These are phyloP conservation scores for Aquilaria yunnanensis DNA, from an alignment of 345 rosid species.

Conservation along the genomic window DNA sequence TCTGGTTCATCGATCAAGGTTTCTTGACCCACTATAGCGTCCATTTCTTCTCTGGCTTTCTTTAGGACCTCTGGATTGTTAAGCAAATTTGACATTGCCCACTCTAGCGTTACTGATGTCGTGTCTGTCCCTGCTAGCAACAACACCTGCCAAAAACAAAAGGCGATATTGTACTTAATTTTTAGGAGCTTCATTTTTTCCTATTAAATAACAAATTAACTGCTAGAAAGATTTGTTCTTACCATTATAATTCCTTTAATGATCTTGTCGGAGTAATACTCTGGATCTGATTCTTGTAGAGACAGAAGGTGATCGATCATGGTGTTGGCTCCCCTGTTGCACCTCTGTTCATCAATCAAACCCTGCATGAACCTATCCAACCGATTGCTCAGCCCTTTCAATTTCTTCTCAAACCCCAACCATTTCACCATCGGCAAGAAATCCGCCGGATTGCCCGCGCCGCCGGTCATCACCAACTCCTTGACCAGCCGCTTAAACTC, in stretches of 20 bases:
- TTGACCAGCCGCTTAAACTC: slow-evolving; percentile 28
- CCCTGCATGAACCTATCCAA: slow-evolving; percentile 38
- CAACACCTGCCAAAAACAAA: slow-evolving; percentile 16
- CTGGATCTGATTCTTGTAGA: slow-evolving; percentile 35
- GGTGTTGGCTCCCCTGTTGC: slow-evolving; percentile 9
- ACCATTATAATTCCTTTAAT: slow-evolving; percentile 41
- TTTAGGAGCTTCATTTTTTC: too few species aligned
- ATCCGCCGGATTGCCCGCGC: slow-evolving; percentile 34
- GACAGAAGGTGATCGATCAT: slow-evolving; percentile 43
- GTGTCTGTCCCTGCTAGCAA: slow-evolving; percentile 46
- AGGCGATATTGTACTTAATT: too few species aligned
- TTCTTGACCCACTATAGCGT: slow-evolving; percentile 22
- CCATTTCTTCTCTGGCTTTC: slow-evolving; percentile 32
- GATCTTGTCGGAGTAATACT: slow-evolving; percentile 33
- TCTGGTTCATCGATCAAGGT: slow-evolving; percentile 30
- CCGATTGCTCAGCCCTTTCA: slow-evolving; percentile 13
- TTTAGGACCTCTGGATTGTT: slow-evolving; percentile 29
- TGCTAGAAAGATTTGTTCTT: not conserved
- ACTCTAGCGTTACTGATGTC: slow-evolving; percentile 32
- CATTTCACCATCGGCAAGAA: slow-evolving; percentile 36
- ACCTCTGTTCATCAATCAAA: slow-evolving; percentile 31
- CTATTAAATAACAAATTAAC: not conserved
- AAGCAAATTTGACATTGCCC: slow-evolving; percentile 40
- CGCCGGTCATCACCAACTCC: slow-evolving; percentile 18
- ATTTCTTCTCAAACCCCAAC: slow-evolving; percentile 26